phyloP scores from a whole-genome alignment of 2,329 filamentous ascomycete genomes.

The Ascochyta rabiei region DNA sequence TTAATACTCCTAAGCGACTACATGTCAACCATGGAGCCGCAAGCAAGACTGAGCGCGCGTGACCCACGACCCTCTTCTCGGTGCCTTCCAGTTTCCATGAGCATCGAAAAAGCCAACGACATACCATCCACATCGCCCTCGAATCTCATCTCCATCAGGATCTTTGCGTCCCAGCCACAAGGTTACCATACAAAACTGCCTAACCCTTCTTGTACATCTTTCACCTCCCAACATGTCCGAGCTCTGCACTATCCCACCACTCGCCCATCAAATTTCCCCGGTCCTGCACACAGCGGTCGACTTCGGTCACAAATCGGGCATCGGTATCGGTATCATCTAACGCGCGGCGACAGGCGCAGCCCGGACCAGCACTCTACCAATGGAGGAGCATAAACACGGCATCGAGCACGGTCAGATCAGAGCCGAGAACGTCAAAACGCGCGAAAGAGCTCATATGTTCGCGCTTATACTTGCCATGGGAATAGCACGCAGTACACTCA shows the following conservation, averaged over 20 bases:
- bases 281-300: conserved; percentile 18
- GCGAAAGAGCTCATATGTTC: conserved; percentile 20
- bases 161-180: no score
- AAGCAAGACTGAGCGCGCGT: no score
- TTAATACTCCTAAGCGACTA: no score
- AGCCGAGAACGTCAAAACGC: conserved; percentile 16
- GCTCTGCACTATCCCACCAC: background rate
- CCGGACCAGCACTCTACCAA: conserved; percentile 6
- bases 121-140: no score
- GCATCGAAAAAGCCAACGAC: no score
- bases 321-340: conserved; percentile 20
- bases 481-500: conserved; percentile 17
- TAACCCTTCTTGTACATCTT: no score
- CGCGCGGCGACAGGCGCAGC: conserved; percentile 12
- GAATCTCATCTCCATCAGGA: no score
- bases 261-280: conserved; percentile 1
- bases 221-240: background rate
- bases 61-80: no score
- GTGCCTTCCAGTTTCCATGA: no score
- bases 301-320: conserved; percentile 7
- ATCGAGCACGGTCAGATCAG: conserved; percentile 9
- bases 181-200: no score
- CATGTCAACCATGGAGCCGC: no score
- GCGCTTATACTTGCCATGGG: conserved; percentile 17
- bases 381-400: conserved; percentile 12